phyloP scores from a whole-genome alignment of 495 filamentous ascomycete genomes.

The Trichoderma asperelloides region DNA sequence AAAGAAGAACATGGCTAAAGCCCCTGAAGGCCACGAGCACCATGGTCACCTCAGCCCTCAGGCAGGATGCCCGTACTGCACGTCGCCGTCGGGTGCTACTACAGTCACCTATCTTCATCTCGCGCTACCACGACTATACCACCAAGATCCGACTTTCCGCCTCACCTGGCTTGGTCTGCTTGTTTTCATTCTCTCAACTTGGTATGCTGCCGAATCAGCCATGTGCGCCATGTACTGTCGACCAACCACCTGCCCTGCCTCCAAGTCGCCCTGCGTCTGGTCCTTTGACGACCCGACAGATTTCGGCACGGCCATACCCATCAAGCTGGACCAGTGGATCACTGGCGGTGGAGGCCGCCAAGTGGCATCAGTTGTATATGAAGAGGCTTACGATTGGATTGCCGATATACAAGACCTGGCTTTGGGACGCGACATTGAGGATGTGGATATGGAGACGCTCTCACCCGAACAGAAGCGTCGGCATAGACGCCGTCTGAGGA shows the following conservation, averaged over 20 bases:
- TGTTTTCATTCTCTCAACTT: slow-evolving; percentile 36
- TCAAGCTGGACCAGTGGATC: slow-evolving; percentile 47
- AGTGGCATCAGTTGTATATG: slow-evolving; percentile 18
- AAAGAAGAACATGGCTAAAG: slow-evolving; percentile 17
- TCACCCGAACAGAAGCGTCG: slow-evolving; percentile 24
- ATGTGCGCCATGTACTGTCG: slow-evolving; percentile 58
- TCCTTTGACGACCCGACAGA: slow-evolving; percentile 37
- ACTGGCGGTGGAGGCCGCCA: slow-evolving; percentile 34
- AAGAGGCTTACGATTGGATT: slow-evolving; percentile 30
- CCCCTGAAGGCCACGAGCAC: background rate
- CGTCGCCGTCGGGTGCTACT: background rate
- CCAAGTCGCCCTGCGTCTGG: slow-evolving; percentile 37
- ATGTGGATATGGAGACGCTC: slow-evolving; percentile 22
- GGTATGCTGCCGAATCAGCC: slow-evolving; percentile 51
- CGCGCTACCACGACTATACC: slow-evolving; percentile 52
- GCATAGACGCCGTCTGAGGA: slow-evolving; percentile 32
- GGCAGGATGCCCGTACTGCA: background rate
- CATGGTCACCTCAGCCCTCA: slow-evolving; percentile 3
- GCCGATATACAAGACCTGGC: slow-evolving; percentile 34
- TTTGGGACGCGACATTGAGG: slow-evolving; percentile 28
- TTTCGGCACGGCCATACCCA: slow-evolving; percentile 45
- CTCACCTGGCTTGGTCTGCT: slow-evolving; percentile 51
- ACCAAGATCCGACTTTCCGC: slow-evolving; percentile 32
- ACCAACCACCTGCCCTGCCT: slow-evolving; percentile 35
- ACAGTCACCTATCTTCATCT: slow-evolving; percentile 31